Conservation (phyloP, 2,329 filamentous ascomycete species). For the Tolypocladium cylindrosporum region DNA sequence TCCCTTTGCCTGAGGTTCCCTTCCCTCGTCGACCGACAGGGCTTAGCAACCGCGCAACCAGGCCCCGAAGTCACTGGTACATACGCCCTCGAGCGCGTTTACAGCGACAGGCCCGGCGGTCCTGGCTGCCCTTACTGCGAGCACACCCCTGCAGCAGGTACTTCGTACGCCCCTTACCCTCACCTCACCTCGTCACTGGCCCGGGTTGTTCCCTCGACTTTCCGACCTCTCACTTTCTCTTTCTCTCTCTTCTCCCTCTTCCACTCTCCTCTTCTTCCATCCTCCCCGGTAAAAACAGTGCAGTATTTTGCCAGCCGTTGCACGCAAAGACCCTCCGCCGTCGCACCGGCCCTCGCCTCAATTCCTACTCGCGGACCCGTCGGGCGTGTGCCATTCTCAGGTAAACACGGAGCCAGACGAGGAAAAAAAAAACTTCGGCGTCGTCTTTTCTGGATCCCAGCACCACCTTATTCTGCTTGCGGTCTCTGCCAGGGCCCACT, state of each 20-base stretch:
- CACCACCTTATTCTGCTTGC: slow-evolving; percentile 14
- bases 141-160: slow-evolving; percentile 1
- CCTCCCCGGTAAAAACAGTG: slow-evolving; percentile 2
- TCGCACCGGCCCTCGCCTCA: slow-evolving; percentile 9
- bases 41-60: slow-evolving; percentile 9
- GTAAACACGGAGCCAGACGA: slow-evolving; percentile 8
- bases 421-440: slow-evolving; percentile 5
- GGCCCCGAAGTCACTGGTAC: slow-evolving; percentile 12
- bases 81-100: slow-evolving; percentile 9
- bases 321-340: neutral
- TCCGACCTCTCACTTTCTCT: slow-evolving; percentile 9
- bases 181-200: slow-evolving; percentile 6
- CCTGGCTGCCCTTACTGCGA: slow-evolving; percentile 2
- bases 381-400: slow-evolving; percentile 3
- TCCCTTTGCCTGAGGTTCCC: neutral
- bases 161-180: slow-evolving; percentile 1
- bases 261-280: slow-evolving; percentile 10
- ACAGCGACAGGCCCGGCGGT: slow-evolving; percentile 7
- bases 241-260: slow-evolving; percentile 14
- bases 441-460: slow-evolving; percentile 10
- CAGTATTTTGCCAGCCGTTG: slow-evolving; percentile 1
- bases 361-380: slow-evolving; percentile 2
- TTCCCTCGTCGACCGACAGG: neutral
- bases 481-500: slow-evolving; percentile 13
- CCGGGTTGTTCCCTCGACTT: slow-evolving; percentile 9